Base-by-base conservation (phyloP, 129 eudicot genomes). In the Oenanthe sinensis region DNA sequence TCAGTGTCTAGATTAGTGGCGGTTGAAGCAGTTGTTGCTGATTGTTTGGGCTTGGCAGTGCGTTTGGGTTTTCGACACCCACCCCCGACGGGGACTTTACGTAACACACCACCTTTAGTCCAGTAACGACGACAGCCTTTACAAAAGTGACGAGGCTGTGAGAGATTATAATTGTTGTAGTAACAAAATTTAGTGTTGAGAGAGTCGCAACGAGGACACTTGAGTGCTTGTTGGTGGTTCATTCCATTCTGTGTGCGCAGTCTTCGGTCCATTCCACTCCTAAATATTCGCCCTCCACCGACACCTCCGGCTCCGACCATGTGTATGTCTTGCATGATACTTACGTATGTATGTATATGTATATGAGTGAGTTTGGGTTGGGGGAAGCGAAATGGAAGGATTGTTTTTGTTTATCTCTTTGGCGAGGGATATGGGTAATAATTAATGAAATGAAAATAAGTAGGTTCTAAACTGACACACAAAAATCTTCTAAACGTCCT, bases 91-190 rank as follows among this genome's bases (percentile, higher is more conserved):
- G 97, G 94, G 55, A 91, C 97, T 88, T 87, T 91, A 69, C 97
- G 97, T 45, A 91, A 91, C 2, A 91, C 95, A 24, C 97, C 97
- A 74, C 97, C 97, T 87, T 87, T 91, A 40, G 97, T 91, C 97
- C 97, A 91, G 85, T 91, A 91, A 24, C 97, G 43, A n/a, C 95
- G 88, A 83, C 97, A 91, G 87, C 80, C 88, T 84, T 91, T 91
- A 75, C 97, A 91, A 87, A 89, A 91, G 77, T 91, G 91, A 46
- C 97, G 94, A 47, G 97, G 97, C 86, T 91, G 97, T 4, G 94
- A 91, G 71, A 91, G 89, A 81, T 91, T 89, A 39, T 91, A 91
- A 78, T 91, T 91, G 85, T 91, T 91, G 83, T 91, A 91, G 82
- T 91, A 91, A 72, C 97, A 91, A 84, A 91, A 91, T 74, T 91